Percentiles rank a stretch among this genome's conserved stretches.
phyloP scores from a whole-genome alignment of 2,329 filamentous ascomycete species.

The Colletotrichum filicis region DNA sequence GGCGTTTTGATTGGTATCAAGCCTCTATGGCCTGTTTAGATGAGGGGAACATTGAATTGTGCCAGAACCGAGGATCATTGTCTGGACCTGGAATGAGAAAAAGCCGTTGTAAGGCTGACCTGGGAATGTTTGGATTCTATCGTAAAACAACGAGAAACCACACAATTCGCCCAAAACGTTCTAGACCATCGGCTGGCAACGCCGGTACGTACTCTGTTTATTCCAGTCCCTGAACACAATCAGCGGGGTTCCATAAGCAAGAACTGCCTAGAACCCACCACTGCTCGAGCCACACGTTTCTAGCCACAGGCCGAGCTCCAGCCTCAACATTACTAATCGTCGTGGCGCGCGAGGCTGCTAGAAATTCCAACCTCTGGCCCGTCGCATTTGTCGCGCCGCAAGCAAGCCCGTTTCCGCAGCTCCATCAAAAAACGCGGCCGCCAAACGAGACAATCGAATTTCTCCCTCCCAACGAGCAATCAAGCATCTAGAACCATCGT shows the following conservation, averaged over 20 bases:
- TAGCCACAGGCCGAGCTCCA: neutral
- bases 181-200: conserved; percentile 4
- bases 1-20: neutral
- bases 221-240: neutral
- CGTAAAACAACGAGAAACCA: neutral
- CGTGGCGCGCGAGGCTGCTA: conserved; percentile 33
- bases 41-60: neutral
- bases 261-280: conserved; percentile 1
- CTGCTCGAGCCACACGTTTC: neutral
- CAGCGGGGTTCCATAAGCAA: neutral
- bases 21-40: neutral
- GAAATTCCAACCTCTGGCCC: conserved; percentile 16
- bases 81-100: neutral
- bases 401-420: neutral
- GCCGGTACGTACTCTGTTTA: conserved; percentile 3
- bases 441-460: neutral
- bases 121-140: conserved; percentile 6
- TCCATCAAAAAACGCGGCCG: conserved; percentile 12
- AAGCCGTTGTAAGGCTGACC: conserved; percentile 14
- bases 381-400: conserved; percentile 26
- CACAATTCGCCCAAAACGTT: neutral
- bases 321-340: conserved; percentile 27
- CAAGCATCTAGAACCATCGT: neutral
- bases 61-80: neutral
- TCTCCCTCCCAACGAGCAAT: neutral